Evolutionary conservation across 768 basidiomycete species (phyloP), one percentile per base, ranked within the genome.

Genomic region (Pulveroboletus sp.): DNA sequence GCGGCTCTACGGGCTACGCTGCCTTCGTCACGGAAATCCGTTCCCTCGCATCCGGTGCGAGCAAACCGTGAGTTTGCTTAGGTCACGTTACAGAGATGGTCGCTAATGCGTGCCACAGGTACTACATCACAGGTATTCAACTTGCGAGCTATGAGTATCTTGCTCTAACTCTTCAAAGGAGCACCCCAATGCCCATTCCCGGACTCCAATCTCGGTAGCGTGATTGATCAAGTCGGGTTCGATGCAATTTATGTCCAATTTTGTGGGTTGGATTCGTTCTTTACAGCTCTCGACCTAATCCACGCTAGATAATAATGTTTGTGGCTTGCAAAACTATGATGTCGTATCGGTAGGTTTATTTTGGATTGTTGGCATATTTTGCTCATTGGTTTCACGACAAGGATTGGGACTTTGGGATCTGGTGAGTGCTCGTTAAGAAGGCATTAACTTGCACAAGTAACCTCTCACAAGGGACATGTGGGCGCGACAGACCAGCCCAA

Each of bases 171-270:
- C 34, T 34, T 29, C 12, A 12, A 50, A 61, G 63, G 41, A 12
- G 62, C 63, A 49, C 66, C 63, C 11, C 65, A 76, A 63, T 88
- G 86, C 57, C 81, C 83, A 5, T 89, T 77, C 69, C 85, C 86
- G 4, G 86, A 88, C 59, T 76, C 74, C 7, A 74, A 77, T 39
- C 67, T 88, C 7, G 77, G 81, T 10, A 70, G 71, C 9, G 81
- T 84, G 19, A 69, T 88, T 46, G 79, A 85, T 57, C 57, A 72
- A 1, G 85, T 79, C 11, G 73, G 63, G 5, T 89, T 88, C 53
- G 87, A 89, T 66, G 84, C 84, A 2, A 69, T 89, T 50, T 87
- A 85, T 59, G 84, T 87, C 31, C 86, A 86, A 61, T 84, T 87
- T 62, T 80, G 78, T 52, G 29, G 48, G 50, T 33, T 25, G 31